Evolutionary conservation across 1,139 yeast species (phyloP), one percentile per base, ranked within the genome.

Genomic region (Trichomonascaceae sp.): DNA sequence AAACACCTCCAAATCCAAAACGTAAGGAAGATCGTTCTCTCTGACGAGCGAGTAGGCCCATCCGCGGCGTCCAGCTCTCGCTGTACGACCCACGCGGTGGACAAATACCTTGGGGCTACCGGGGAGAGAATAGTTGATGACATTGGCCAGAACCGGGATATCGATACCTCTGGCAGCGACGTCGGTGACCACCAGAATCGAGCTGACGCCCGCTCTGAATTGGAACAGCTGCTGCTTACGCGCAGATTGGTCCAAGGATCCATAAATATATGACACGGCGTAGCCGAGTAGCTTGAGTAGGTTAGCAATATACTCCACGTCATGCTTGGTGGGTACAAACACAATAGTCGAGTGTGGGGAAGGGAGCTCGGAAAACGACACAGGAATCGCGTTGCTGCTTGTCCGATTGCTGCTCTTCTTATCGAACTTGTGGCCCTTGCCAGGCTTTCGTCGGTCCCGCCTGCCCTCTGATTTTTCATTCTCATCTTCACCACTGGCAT

Each of bases 141-240:
- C 98, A 51, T 89, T 87, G 11, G 97, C 95, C 52, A 89, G 69
- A 40, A 89, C 76, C 0, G 99, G 99, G 45, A 89, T 84, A 73
- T 92, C 99, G 44, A 89, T 87, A 76, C 99, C 99, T 66, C 98
- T 80, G 4, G 98, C 98, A 18, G 98, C 98, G 43, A 89, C 97
- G 63, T 89, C 99, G 1, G 99, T 89, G 37, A 92, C 98, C 5
- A 89, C 96, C 55, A 89, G 59, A 13, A 89, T 57, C 26, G 81
- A 73, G 3, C 96, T 76, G 35, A 80, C 64, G 1, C 97, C 98
- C 1, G 76, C 64, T 49, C 94, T 66, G 58, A 92, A 92, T 48
- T 84, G 76, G 51, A 77, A 71, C 33, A 92, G 65, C 54, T 92
- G 98, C 49, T 80, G 77, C 43, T 78, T 76, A 67, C 99, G 78